Base-by-base conservation (phyloP, 1,139 yeast genomes). In the Taphrina pruni region DNA sequence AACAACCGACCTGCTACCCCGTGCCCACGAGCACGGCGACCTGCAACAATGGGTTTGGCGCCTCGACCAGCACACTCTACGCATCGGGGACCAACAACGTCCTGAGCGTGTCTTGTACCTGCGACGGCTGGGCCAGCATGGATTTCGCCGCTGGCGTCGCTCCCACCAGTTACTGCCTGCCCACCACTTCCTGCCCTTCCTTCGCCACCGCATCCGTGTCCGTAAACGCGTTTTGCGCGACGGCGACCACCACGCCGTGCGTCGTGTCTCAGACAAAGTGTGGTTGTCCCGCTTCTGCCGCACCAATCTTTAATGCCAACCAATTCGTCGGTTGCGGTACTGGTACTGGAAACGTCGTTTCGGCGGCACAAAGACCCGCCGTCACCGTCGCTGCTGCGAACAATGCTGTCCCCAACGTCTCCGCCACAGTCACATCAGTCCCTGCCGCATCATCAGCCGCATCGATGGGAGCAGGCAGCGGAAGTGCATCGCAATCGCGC, bases 81-180 rank as follows among this genome's bases (percentile, higher is more conserved):
- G 36, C 36, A 6, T 50, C 54, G 36, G 54, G 54, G 12, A 50
- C 54, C 12, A 8, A 11, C 7, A 50, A 20, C 7, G 36, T 50
- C 54, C 35, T 11, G 54, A 50, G 54, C n/a, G 54, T 50, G 36
- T 6, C n/a, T 11, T 50, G 54, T 21, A 21, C n/a, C 12, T 50
- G 54, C n/a, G 54, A 20, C 36, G 54, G 54, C 12, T 50, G 54
- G 54, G 32, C 54, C 12, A 50, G 54, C n/a, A 50, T 50, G 54
- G 54, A 50, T 35, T 50, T 21, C 21, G 54, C 54, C 32, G 36
- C 54, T 4, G 54, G 54, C 54, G 54, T 50, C n/a, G 54, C 54
- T 1, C 54, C 54, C 12, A 11, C 43, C 45, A 54, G 43, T 54
- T 54, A 35, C 35, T 54, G 58, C 36, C 58, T 54, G 1, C 58